Evolutionary conservation across 768 basidiomycete genomes (phyloP).

Genomic region (Mycena floridula): DNA sequence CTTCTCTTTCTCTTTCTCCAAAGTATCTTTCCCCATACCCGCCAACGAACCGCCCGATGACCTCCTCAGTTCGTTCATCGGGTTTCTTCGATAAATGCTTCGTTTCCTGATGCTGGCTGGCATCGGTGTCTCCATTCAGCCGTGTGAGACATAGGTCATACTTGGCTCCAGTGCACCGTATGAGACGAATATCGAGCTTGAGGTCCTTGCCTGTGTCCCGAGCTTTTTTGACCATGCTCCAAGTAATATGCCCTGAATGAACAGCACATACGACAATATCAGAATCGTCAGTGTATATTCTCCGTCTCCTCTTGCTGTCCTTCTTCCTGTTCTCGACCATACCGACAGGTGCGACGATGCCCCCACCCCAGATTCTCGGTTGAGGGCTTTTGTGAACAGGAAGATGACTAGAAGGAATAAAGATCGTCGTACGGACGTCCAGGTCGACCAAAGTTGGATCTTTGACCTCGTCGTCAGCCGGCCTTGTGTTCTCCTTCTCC

Average conservation of each 20-base stretch:
- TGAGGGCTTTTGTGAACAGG: constrained; percentile 38
- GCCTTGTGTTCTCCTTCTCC: neutral
- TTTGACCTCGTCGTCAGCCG: neutral
- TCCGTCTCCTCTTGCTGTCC: constrained; percentile 24
- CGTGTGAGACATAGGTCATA: no score
- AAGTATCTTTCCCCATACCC: constrained; percentile 7
- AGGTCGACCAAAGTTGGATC: neutral
- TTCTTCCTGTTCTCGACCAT: neutral
- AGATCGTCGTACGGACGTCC: constrained; percentile 33
- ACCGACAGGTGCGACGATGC: constrained; percentile 13
- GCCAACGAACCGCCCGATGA: neutral
- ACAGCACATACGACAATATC: constrained; percentile 64
- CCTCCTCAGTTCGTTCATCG: neutral
- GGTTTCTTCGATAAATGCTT: no score
- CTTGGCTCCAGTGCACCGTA: constrained; percentile 25
- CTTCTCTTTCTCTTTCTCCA: constrained; percentile 14
- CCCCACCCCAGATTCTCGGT: constrained; percentile 70
- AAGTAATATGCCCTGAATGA: constrained; percentile 55
- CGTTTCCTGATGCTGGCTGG: no score
- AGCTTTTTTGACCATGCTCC: constrained; percentile 35
- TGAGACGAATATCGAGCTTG: constrained; percentile 16
- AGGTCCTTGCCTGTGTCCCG: constrained; percentile 17
- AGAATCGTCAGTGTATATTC: constrained; percentile 76
- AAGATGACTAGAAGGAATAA: constrained; percentile 55
- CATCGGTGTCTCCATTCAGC: no score